These are phyloP conservation scores for Prunus yedoensis DNA, from an alignment of 331 rosid genomes.

Conservation along the genomic window DNA sequence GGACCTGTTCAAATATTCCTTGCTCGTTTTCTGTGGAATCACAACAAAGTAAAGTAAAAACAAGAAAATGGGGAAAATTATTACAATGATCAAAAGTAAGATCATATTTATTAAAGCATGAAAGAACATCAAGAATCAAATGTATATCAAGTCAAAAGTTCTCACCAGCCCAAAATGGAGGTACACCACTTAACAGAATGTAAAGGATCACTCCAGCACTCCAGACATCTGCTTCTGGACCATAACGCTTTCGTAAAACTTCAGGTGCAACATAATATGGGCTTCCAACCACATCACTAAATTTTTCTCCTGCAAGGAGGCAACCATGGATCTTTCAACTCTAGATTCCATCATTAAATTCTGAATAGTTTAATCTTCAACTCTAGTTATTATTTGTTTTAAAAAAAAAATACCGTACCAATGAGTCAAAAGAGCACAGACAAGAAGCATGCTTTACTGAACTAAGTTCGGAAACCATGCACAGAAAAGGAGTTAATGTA, in stretches of 20 bases:
- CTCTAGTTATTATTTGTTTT: conserved; percentile 21
- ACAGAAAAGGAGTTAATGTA: neutral
- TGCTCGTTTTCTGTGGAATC: conserved; percentile 60
- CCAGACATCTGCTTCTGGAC: conserved; percentile 99
- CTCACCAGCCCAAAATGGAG: conserved; percentile 99
- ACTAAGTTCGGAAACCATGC: neutral
- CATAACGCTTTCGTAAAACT: conserved; percentile 82
- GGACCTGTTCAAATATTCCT: conserved; percentile 91
- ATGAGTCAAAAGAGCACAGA: conserved; percentile 4
- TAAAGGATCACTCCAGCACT: conserved; percentile 96
- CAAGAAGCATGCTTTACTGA: neutral
- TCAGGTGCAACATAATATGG: conserved; percentile 99
- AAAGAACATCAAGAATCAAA: conserved; percentile 10
- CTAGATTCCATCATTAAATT: neutral
- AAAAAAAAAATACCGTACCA: conserved; percentile 8
- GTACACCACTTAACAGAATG: conserved; percentile 96
- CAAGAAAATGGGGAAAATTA: neutral
- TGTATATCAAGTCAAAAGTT: conserved; percentile 12
- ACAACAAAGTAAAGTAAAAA: neutral
- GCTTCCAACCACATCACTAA: conserved; percentile 91
- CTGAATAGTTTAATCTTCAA: conserved; percentile 8
- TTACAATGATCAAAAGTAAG: conserved; percentile 7
- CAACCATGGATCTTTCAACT: conserved; percentile 18
- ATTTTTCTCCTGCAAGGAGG: conserved; percentile 68
- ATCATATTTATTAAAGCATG: neutral